A percentile compares a stretch with the other conserved stretches of the same genome.
These are phyloP conservation scores for Lodderomyces margitis DNA, from an alignment of 1,139 yeast species.

Conservation along the genomic window DNA sequence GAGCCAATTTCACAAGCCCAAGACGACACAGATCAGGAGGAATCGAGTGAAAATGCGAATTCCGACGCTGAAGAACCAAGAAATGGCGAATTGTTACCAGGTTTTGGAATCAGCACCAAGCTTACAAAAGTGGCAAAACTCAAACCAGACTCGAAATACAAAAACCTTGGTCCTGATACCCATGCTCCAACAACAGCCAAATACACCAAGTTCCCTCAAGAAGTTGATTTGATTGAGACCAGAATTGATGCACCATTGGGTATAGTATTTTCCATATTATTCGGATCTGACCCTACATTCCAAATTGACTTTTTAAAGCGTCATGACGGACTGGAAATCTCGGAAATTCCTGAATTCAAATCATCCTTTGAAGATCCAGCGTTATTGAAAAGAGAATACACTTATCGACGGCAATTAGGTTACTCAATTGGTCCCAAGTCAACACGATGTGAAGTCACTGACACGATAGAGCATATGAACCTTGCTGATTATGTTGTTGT, in stretches of 20 bases:
- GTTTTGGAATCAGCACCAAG: neutral
- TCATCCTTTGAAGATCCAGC: conserved; percentile 33
- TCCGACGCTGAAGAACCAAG: conserved; percentile 14
- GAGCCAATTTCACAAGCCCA: conserved; percentile 9
- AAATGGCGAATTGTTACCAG: conserved; percentile 2
- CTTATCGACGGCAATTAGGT: conserved; percentile 48
- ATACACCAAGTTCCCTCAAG: conserved; percentile 23
- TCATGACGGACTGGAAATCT: conserved; percentile 49
- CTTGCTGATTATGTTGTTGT: conserved; percentile 37
- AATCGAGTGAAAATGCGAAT: conserved; percentile 11
- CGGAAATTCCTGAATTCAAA: conserved; percentile 39
- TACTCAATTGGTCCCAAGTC: conserved; percentile 59
- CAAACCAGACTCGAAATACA: conserved; percentile 31
- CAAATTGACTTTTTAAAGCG: conserved; percentile 39
- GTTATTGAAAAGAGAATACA: conserved; percentile 33
- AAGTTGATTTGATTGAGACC: conserved; percentile 35
- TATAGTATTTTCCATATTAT: conserved; percentile 44
- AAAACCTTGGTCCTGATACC: conserved; percentile 36
- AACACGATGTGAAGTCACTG: conserved; percentile 50
- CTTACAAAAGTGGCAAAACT: conserved; percentile 23
- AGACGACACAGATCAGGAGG: conserved; percentile 15
- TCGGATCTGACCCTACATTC: conserved; percentile 43
- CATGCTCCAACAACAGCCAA: conserved; percentile 34
- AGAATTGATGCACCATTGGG: conserved; percentile 49
- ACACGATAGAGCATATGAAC: conserved; percentile 41